Evolutionary conservation across 768 basidiomycete species (phyloP), one percentile per base, ranked within the genome.

Genomic region (Ephemerocybe angulata): DNA sequence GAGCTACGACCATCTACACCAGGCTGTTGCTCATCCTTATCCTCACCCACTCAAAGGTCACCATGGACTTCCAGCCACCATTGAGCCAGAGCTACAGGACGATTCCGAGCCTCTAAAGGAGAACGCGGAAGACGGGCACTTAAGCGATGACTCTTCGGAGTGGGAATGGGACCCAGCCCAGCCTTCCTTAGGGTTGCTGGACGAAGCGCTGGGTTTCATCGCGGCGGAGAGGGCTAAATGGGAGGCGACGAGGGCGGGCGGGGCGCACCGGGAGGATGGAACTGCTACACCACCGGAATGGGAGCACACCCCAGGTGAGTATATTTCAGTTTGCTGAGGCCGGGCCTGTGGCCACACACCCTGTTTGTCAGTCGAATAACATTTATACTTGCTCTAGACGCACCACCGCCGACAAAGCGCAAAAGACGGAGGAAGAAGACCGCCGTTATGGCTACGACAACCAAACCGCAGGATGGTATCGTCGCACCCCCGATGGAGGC

Each of bases 161-260:
- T 58, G 58, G 5, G 53, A 50, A 17, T 37, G 44, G 2, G 66
- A 61, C 25, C 57, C 61, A 2, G 74, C 76, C 21, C 76, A 81
- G 43, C 88, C 90, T 0, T 88, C 86, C 2, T 69, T 92, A 13
- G 90, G 90, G 0, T 80, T 81, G 50, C 77, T 92, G 15, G 87
- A 87, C 55, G 83, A 84, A 56, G 87, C 86, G 0, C 75, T 92
- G 13, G 81, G 79, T n/a, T 92, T 90, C 57, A 76, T 90, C 48
- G 86, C 85, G 40, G 82, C 81, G 10, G 89, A 91, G 65, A 76
- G 87, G 52, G 82, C 81, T 31, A 76, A 77, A 57, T 75, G 82
- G 58, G 78, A 74, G 41, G 85, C 83, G n/a, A 66, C 68, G 38
- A 72, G 72, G 33, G 74, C 70, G 42, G 58, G 70, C 22, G 72